Evolutionary conservation across 2,329 filamentous ascomycete genomes (phyloP).

Genomic region (Gnomoniopsis sp.): DNA sequence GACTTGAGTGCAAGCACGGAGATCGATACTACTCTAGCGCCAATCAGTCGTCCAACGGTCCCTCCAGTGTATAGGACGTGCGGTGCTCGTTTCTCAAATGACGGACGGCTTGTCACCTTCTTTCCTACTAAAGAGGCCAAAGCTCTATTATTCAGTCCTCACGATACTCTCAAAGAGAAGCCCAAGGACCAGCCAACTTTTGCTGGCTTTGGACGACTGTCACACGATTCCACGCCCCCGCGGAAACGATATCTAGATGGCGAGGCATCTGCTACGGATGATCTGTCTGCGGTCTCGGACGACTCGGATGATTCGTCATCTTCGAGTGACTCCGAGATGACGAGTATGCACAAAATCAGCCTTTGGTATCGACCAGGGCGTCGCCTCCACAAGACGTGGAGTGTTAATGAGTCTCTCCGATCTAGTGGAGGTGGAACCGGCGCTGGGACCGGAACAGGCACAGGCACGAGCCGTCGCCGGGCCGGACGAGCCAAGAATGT

Average conservation of each 20-base stretch:
- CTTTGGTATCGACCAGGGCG: constrained; percentile 54
- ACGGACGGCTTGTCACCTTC: constrained; percentile 63
- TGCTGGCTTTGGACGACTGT: constrained; percentile 53
- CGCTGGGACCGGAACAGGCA: constrained; percentile 54
- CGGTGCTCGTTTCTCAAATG: constrained; percentile 58
- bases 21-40: constrained; percentile 49
- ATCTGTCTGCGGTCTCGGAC: constrained; percentile 46
- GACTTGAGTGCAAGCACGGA: constrained; percentile 55
- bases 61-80: constrained; percentile 57
- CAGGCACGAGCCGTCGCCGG: constrained; percentile 48
- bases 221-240: constrained; percentile 46
- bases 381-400: constrained; percentile 52
- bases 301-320: constrained; percentile 46
- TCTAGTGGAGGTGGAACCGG: constrained; percentile 61
- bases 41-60: constrained; percentile 48
- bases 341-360: constrained; percentile 57
- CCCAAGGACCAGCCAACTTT: constrained; percentile 54
- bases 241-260: constrained; percentile 45
- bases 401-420: constrained; percentile 53
- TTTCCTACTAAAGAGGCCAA: constrained; percentile 67
- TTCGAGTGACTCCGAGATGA: constrained; percentile 60
- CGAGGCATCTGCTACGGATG: constrained; percentile 49
- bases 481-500: constrained; percentile 59
- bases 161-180: constrained; percentile 44
- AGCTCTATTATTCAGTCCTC: constrained; percentile 44